Base-by-base conservation (phyloP, 495 filamentous ascomycete genomes). In the Jackrogersella multiformis region DNA sequence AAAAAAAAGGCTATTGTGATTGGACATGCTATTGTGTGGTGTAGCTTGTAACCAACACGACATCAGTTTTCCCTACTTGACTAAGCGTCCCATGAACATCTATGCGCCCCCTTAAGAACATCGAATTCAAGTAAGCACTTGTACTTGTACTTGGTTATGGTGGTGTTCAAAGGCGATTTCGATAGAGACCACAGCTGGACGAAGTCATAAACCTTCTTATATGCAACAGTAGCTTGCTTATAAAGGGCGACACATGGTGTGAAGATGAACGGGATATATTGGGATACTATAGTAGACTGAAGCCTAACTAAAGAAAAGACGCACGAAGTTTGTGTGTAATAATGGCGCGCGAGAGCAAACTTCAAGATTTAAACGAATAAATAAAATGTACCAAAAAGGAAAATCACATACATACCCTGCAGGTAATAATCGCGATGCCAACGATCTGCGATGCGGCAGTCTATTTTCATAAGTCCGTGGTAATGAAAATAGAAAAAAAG, bases 361-460 rank as follows among this genome's bases (percentile, higher is more conserved):
- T 5, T 38, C 9, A 26, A 51, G 15, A 26, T 30, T 34, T 51
- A 28, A 21, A 55, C 23, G 36, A 13, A 30, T 23, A 24, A 23
- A n/a, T 42, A 16, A 53, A 32, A 34, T n/a, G 46, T 56, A 30
- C 44, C 34, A 48, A 34, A 53, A 56, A 57, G 9, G 20, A 61
- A 51, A 65, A 42, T n/a, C n/a, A n/a, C 18, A n/a, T 21, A 69
- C 67, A 53, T 65, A 69, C 67, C 67, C 67, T 69, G 51, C 36
- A 69, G 44, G 56, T 65, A 41, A 63, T n/a, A 61, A 57, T 61
- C 61, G 67, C 61, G 67, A 65, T 61, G 56, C 61, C 41, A 59
- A 39, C 46, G 67, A 69, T 69, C 56, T 52, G 49, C 61, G 56
- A 61, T 65, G 67, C 21, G 30, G 56, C 21, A 53, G 15, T 36